phyloP scores from a whole-genome alignment of 306 rosid genomes.

The Malus domestica region ASM211411v1 NC_041800.1:24647733-24648232 shows the following conservation, averaged over 20 bases:
- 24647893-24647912: conserved; percentile 23
- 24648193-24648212: too few species aligned
- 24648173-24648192: too few species aligned
- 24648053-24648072: not conserved
- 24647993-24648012: not conserved
- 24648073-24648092: not conserved
- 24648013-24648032: not conserved
- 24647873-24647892: conserved; percentile 17
- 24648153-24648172: not conserved
- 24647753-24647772: not conserved
- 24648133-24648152: not conserved
- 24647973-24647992: not conserved
- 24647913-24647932: not conserved
- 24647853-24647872: conserved; percentile 23
- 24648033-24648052: not conserved
- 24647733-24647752: not conserved
- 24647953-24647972: not conserved
- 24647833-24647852: conserved; percentile 40
- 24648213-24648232: too few species aligned
- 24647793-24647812: conserved; percentile 12
- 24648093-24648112: not conserved
- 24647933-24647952: not conserved
- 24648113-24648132: not conserved
- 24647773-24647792: not conserved
- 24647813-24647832: conserved; percentile 24